Evolutionary conservation across 768 basidiomycete genomes (phyloP), one percentile per base, ranked within the genome.

Genomic region (Punctularia strigosozonata): DNA sequence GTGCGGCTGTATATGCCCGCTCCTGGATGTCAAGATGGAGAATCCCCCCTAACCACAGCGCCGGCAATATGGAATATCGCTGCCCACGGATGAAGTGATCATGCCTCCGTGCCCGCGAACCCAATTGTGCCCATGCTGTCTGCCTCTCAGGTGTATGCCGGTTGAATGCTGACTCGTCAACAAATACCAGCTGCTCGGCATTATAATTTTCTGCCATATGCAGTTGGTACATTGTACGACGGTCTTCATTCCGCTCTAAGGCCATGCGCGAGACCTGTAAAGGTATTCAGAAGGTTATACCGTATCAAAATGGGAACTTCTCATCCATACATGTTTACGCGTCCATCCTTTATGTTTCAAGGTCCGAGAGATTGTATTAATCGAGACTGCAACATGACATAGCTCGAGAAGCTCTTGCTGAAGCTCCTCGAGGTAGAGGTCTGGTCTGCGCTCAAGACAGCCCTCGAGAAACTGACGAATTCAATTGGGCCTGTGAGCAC

Each of bases 41-140:
- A 1, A 55, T 32, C 5, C 58, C 55, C 31, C 49, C 48, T 3
- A 55, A 37, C 2, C 52, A 55, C 19, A 59, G 21, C 2, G 50
- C 57, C 15, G 58, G 57, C n/a, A 59, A 47, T 10, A 59, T 44
- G 3, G 58, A 59, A 36, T 51, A 59, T n/a, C 51, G 33, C 36
- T 25, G 36, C 5, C 57, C 57, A 4, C 51, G 44, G n/a, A 57
- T 42, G 47, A 58, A 57, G 36, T 50, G 55, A 31, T 42, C 43
- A 14, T 48, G 45, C 14, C 42, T 36, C 15, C 45, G 41, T n/a
- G 49, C 53, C 5, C 28, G 39, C 2, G 31, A 33, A 5, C 57
- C 57, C 6, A 31, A 32, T 10, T 41, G 42, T 2, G 52, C 48
- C 57, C 57, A 59, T 8, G 50, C 57, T 5, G 21, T 39, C 18